phyloP scores from a whole-genome alignment of 208 protist genomes.

The Leishmania gerbilli region DNA sequence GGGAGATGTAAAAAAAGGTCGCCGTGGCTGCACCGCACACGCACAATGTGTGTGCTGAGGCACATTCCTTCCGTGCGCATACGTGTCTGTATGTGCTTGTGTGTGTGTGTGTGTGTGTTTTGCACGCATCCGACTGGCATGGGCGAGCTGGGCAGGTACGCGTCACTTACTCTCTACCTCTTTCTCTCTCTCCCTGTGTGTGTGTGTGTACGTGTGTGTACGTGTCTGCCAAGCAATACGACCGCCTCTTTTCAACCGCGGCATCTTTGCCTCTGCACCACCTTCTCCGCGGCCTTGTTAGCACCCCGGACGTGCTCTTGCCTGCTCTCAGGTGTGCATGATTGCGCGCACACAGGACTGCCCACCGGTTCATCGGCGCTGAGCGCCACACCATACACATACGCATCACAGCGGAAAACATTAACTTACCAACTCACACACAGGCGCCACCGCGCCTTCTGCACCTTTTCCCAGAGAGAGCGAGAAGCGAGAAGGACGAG shows the following conservation, averaged over 20 bases:
- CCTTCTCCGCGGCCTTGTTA: neutral
- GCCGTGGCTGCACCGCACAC: neutral
- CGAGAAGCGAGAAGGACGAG: too few relatives aligned
- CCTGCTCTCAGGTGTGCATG: slow-evolving; percentile 6
- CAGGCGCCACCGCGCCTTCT: neutral
- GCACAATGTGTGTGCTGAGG: neutral
- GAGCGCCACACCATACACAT: neutral
- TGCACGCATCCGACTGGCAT: neutral
- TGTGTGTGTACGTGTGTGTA: neutral
- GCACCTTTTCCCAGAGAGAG: neutral
- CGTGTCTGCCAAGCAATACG: neutral
- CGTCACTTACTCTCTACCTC: neutral
- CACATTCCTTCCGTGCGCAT: neutral
- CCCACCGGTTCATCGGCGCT: neutral
- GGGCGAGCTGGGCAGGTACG: neutral
- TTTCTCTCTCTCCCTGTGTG: neutral
- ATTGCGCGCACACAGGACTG: neutral
- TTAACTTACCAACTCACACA: neutral
- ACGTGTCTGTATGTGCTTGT: too few relatives aligned
- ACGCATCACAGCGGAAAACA: neutral
- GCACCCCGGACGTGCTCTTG: neutral
- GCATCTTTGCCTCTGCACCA: neutral
- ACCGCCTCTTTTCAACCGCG: neutral
- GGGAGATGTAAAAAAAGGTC: too few relatives aligned
- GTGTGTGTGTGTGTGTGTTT: too few relatives aligned